Conservation (phyloP, 805 yeast genomes). For the Lipomyces yamanashiensis region DNA sequence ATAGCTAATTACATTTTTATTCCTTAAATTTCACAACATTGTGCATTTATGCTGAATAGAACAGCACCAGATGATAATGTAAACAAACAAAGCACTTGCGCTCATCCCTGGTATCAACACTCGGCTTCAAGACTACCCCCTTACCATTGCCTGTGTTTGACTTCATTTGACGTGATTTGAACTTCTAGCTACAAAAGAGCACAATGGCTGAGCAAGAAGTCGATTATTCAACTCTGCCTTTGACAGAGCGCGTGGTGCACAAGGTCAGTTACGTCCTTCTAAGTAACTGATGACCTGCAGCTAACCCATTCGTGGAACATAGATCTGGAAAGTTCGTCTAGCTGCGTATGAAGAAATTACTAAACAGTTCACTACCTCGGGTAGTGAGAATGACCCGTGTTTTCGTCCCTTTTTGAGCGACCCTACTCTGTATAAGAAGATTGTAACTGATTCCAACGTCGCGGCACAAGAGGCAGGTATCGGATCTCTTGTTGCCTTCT, state of each 20-base stretch:
- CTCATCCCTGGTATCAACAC: constrained; percentile 2
- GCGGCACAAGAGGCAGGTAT: constrained; percentile 89
- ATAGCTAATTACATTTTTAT: background rate
- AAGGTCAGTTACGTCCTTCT: constrained; percentile 51
- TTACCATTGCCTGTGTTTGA: background rate
- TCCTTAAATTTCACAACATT: no score
- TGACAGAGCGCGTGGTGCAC: constrained; percentile 68
- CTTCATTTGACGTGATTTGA: background rate
- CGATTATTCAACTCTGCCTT: constrained; percentile 65
- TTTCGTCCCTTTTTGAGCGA: constrained; percentile 56
- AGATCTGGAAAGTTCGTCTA: constrained; percentile 82
- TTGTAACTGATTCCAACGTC: constrained; percentile 79
- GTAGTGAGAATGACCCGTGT: constrained; percentile 60
- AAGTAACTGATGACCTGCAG: background rate
- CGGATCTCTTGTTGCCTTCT: constrained; percentile 56
- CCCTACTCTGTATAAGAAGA: constrained; percentile 61
- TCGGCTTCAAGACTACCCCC: background rate
- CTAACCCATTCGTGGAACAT: constrained; percentile 5
- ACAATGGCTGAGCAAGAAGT: constrained; percentile 53
- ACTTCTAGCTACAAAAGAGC: background rate
- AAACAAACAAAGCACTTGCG: constrained; percentile 17
- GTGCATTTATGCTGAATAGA: background rate
- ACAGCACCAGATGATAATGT: constrained; percentile 7
- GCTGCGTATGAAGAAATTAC: constrained; percentile 75
- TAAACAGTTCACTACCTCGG: constrained; percentile 56